Evolutionary conservation across 2,329 filamentous ascomycete genomes (phyloP).

Genomic region (Coniochaeta sp.): DNA sequence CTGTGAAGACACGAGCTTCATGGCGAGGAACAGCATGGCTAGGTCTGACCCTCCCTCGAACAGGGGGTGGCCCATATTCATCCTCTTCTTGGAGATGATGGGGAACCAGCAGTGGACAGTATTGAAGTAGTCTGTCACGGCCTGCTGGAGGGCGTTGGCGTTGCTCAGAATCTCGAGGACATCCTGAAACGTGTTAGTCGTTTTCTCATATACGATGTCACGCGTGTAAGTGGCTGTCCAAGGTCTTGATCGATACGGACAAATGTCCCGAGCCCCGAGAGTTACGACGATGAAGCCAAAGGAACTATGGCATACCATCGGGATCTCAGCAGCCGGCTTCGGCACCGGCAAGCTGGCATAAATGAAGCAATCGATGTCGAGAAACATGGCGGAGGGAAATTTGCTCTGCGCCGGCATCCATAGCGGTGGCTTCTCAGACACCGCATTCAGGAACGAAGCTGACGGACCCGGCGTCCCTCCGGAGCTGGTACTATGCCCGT

Average conservation of each 20-base stretch:
- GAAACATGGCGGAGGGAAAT: conserved; percentile 36
- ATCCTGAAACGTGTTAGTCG: conserved; percentile 18
- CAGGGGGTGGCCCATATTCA: conserved; percentile 15
- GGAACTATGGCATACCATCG: conserved; percentile 26
- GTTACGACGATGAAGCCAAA: too few species aligned
- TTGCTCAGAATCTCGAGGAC: conserved; percentile 31
- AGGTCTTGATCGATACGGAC: too few species aligned
- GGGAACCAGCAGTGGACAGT: conserved; percentile 40
- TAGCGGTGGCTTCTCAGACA: conserved; percentile 7
- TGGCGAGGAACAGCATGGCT: conserved; percentile 38
- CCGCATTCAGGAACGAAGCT: neutral
- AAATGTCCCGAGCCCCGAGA: too few species aligned
- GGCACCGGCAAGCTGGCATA: conserved; percentile 27
- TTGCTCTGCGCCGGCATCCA: conserved; percentile 17
- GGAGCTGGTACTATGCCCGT: neutral
- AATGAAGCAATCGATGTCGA: conserved; percentile 33
- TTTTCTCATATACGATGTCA: neutral
- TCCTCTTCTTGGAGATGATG: conserved; percentile 22
- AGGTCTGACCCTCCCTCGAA: conserved; percentile 38
- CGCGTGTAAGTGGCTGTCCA: neutral
- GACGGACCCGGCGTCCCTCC: neutral
- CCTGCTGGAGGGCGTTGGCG: conserved; percentile 26
- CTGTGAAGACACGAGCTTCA: conserved; percentile 35
- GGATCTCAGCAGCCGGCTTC: conserved; percentile 28
- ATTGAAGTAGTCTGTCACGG: conserved; percentile 32